A percentile compares a stretch with the other conserved stretches of the same genome.
These are phyloP conservation scores for Apophysomyces trapeziformis DNA, from an alignment of 371 early-diverging fungal species.

Conservation along the genomic window DNA sequence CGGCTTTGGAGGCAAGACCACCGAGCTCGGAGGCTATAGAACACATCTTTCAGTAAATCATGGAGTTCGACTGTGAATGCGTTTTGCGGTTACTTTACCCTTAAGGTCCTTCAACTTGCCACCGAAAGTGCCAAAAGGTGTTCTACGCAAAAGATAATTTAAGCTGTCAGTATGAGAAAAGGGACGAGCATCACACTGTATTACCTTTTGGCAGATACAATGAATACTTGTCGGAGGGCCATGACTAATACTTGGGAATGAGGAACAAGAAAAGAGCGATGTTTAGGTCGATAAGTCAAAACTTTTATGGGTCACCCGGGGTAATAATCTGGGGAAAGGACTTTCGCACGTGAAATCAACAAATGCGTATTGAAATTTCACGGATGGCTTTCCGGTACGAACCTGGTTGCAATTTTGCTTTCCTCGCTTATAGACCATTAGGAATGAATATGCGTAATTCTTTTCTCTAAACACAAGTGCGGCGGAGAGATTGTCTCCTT, in stretches of 20 bases:
- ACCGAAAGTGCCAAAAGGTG: constrained; percentile 86
- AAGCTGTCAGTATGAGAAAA: background rate
- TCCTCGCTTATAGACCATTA: too few relatives aligned
- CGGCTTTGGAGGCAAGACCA: constrained; percentile 90
- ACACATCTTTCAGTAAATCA: background rate
- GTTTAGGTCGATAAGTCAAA: background rate
- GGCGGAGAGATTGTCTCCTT: too few relatives aligned
- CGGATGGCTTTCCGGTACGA: too few relatives aligned
- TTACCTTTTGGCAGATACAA: constrained; percentile 55
- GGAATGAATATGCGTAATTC: too few relatives aligned
- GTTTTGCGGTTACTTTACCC: constrained; percentile 23
- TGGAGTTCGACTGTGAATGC: background rate
- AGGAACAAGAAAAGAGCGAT: constrained; percentile 8
- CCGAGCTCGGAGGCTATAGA: constrained; percentile 85
- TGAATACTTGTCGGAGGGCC: constrained; percentile 52
- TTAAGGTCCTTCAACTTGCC: constrained; percentile 84
- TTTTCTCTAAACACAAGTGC: too few relatives aligned
- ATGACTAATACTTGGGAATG: constrained; percentile 23
- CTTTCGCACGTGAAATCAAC: constrained; percentile 5
- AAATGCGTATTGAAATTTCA: background rate
- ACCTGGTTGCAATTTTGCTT: too few relatives aligned
- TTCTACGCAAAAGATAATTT: constrained; percentile 26
- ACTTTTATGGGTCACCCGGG: constrained; percentile 3
- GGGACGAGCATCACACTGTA: background rate
- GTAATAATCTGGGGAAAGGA: background rate